Conservation (phyloP, 208 protist genomes). For the Angomonas deanei region DNA sequence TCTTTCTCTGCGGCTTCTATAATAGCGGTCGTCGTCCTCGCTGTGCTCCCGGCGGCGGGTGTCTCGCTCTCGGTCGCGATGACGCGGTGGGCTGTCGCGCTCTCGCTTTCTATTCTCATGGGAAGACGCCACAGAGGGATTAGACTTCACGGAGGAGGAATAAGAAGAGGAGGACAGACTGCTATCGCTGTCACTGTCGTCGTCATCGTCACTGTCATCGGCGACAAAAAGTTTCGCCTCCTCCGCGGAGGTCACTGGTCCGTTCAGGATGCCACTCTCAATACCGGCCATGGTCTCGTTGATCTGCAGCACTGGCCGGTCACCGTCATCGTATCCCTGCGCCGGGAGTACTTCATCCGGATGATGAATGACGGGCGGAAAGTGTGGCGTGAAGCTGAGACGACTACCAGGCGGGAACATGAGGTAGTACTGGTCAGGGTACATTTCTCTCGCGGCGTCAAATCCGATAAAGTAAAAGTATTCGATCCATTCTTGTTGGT, state of each 20-base stretch:
- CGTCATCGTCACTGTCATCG: slow-evolving; percentile 8
- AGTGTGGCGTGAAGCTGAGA: neutral
- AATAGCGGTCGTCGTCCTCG: neutral
- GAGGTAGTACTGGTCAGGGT: slow-evolving; percentile 53
- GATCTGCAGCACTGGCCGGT: neutral
- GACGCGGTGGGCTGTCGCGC: too few species aligned
- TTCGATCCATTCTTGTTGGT: slow-evolving; percentile 85
- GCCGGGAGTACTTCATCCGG: neutral
- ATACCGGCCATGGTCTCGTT: slow-evolving; percentile 1
- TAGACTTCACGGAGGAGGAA: too few species aligned
- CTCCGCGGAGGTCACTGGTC: slow-evolving; percentile 9
- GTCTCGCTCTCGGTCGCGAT: neutral
- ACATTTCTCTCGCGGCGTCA: slow-evolving; percentile 40
- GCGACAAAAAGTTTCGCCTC: slow-evolving; percentile 20
- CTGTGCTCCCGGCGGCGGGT: neutral
- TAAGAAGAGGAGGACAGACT: too few species aligned
- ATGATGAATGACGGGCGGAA: neutral
- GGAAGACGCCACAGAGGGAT: too few species aligned
- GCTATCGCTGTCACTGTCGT: slow-evolving; percentile 2
- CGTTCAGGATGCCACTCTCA: slow-evolving; percentile 7
- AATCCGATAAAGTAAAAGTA: slow-evolving; percentile 82
- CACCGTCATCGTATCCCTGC: neutral
- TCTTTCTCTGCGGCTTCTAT: too few species aligned
- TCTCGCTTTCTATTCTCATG: too few species aligned
- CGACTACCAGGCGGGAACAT: slow-evolving; percentile 32